Evolutionary conservation across 257 asterid genomes (phyloP), one percentile per base, ranked within the genome.

Genomic region (Lantana camara): DNA sequence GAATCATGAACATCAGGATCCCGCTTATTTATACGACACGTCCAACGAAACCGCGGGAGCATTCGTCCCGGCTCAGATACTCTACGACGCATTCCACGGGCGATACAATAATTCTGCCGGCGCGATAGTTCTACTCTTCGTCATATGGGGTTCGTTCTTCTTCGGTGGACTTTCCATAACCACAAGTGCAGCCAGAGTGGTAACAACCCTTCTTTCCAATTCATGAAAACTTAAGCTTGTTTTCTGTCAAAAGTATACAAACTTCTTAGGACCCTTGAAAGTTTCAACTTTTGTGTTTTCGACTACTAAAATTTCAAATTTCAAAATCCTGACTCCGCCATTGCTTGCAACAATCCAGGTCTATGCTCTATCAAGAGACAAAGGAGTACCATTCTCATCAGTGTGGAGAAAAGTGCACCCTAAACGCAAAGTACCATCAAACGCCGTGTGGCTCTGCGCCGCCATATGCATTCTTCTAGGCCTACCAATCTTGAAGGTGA

Each of bases 71-170:
- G 81, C 83, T 38, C 83, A 81, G 27, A 81, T 77, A 38, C 70
- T 81, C 5, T 77, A 74, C 30, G 86, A 81, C 51, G 86, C 79
- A 37, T 77, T 81, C 27, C 73, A 77, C 5, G 74, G 76, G 10
- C 67, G 79, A 27, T 81, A 68, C 54, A 46, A 69, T 1, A 75
- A 11, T 4, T 48, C 68, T 1, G 55, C 64, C 0, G 85, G 82
- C 8, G 82, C 84, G 7, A 58, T 81, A 22, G 16, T 72, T 16
- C 58, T 77, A 1, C 63, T 75, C 10, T 61, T 63, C 19, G 59
- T 78, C 54, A 78, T 81, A 7, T 78, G 79, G 80, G 83, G 84
- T 40, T 81, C 87, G 3, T 81, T 77, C 48, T 75, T 81, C 76
- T 77, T 81, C 14, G 71, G 83, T 21, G 83, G 87, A 2, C 77